Evolutionary conservation across 805 yeast species (phyloP), one percentile per base, ranked within the genome.

Genomic region (Kodamaea kaohsiungensis): DNA sequence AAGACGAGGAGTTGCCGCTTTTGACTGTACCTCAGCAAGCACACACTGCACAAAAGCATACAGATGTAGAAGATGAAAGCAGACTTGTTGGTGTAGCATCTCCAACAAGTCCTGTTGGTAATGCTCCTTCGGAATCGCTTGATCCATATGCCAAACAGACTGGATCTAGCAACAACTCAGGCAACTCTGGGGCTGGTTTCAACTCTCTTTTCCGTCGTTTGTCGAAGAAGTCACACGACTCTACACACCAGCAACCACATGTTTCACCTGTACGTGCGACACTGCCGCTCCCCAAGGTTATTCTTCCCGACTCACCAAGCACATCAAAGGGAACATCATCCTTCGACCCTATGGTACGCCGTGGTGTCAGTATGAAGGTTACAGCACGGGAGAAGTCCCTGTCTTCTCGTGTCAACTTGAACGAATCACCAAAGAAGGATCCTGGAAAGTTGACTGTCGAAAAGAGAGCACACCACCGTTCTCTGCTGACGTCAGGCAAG

Each of bases 351-450:
- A 60, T 74, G 72, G 80, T 82, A 47, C 85, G 85, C 61, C 79
- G 87, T 61, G 85, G 85, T 58, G 85, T 83, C 8, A 80, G 85
- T 63, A 76, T 82, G 80, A 82, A 80, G 62, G 78, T 82, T n/a
- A 82, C 87, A 1, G 79, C 83, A 12, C 81, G 78, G 61, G 87
- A 82, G 59, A 80, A 76, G 56, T 76, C 67, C 1, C 56, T 66
- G 18, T 49, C 56, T 7, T 59, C 70, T 0, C 59, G 66, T 46
- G 43, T 52, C 3, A 53, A 55, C 46, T 46, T 49, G 49, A 27
- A 47, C 27, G 53, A 54, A 22, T 30, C 56, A 18, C 49, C 33
- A 19, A 51, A 51, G 46, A 35, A 30, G 10, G 43, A 33, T 6
- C n/a, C 48, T n/a, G 17, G 13, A 25, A 51, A 38, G 49, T 39